phyloP scores from a whole-genome alignment of 208 protist genomes.

The Leishmania tarentolae region DNA sequence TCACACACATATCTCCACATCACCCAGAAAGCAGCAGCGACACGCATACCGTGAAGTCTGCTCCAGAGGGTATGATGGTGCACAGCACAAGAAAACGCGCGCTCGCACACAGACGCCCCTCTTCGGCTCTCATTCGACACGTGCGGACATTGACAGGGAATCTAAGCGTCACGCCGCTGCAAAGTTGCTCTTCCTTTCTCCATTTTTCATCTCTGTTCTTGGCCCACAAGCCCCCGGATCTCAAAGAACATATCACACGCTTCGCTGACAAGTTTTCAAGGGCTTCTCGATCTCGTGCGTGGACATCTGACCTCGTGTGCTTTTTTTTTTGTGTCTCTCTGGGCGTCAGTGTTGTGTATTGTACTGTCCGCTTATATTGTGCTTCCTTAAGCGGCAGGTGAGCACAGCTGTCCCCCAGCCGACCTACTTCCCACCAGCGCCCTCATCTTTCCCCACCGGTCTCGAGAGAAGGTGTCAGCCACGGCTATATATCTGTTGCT shows the following conservation, averaged over 20 bases:
- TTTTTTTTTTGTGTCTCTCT: neutral
- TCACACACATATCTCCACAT: too few species aligned
- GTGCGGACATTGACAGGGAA: neutral
- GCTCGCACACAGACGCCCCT: neutral
- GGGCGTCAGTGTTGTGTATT: too few species aligned
- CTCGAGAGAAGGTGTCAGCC: too few species aligned
- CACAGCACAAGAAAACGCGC: too few species aligned
- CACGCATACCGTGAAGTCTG: too few species aligned
- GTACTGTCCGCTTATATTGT: conserved; percentile 3
- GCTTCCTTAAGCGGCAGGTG: conserved; percentile 3
- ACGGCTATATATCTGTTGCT: neutral
- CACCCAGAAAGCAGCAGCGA: too few species aligned
- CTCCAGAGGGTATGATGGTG: too few species aligned
- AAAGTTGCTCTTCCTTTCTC: neutral
- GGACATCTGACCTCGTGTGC: neutral
- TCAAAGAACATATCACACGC: neutral
- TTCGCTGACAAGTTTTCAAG: neutral
- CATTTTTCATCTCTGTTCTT: neutral
- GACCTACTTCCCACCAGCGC: too few species aligned
- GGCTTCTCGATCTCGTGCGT: too few species aligned
- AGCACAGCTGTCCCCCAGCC: neutral
- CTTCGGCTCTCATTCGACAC: neutral
- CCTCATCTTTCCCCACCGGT: neutral
- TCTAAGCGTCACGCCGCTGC: neutral
- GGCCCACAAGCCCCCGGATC: neutral